Evolutionary conservation across 2,329 filamentous ascomycete genomes (phyloP), one percentile per base, ranked within the genome.

Genomic region (Alternaria sp.): DNA sequence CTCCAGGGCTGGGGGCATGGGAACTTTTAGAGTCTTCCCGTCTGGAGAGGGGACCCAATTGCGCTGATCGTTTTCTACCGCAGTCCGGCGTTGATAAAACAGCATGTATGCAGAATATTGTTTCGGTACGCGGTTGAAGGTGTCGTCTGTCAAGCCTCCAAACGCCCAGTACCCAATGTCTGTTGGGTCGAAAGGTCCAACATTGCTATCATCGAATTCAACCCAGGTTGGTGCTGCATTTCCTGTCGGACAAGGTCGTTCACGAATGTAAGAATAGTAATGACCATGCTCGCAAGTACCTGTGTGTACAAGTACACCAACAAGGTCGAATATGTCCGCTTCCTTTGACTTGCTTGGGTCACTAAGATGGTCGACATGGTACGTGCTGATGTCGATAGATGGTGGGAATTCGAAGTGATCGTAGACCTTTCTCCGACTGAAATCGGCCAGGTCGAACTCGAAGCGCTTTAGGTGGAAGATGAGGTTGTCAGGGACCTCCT

Each of bases 381-480:
- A 99, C 0, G 90, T 92, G 7, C 88, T 88, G 88, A 99, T 92
- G 74, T 99, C 90, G 60, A 99, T 91, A 49, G 84, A 86, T 12
- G 85, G 82, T 0, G 96, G 94, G 66, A 99, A 99, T 5, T 91
- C 87, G 74, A 99, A 99, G 66, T 92, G 87, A 75, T 98, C 95
- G 75, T 99, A 97, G 79, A 98, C 95, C 81, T 99, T 99, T 80
- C 87, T 93, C 69, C 94, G 86, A 79, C 90, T 87, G 75, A 96
- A 86, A 2, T 90, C 91, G 53, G 87, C 85, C 52, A 94, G 79
- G 67, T 94, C 92, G 75, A 92, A 95, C 61, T 93, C 90, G 71
- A 95, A 95, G 42, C 92, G 85, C 78, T 95, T 99, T 54, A 99
- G 82, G 74, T 98, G 95, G 75, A 98, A 96, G 59, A 98, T 98